Percentiles rank a stretch among this genome's conserved stretches.
Evolutionary conservation across 306 rosid genomes (phyloP).

Genomic region (Mimosa pudica): DNA sequence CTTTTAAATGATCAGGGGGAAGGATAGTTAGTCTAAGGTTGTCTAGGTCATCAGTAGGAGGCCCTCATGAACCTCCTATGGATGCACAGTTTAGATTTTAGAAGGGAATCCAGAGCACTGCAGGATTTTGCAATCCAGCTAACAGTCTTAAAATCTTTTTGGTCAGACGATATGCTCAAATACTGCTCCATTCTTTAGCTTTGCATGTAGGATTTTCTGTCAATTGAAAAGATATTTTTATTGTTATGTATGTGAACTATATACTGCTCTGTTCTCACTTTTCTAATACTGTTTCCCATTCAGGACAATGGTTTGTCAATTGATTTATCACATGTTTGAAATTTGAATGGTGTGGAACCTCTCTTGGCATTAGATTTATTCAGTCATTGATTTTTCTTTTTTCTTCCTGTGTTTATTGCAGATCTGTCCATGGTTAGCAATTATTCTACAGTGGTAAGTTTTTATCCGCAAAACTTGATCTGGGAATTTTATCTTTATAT

Average conservation of each 20-base stretch:
- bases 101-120: not conserved
- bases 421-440: conserved; percentile 73
- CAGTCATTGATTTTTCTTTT: conserved; percentile 44
- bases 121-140: conserved; percentile 5
- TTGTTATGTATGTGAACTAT: not conserved
- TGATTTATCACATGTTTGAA: conserved; percentile 8
- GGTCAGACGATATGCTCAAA: not conserved
- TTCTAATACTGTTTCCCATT: conserved; percentile 19
- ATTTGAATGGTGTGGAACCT: conserved; percentile 5
- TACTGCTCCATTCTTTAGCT: conserved; percentile 11
- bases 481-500: conserved; percentile 36
- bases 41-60: conserved; percentile 9
- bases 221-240: conserved; percentile 13
- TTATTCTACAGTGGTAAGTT: conserved; percentile 69
- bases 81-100: not conserved
- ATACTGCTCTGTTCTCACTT: conserved; percentile 28
- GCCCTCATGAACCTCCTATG: not conserved
- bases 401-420: conserved; percentile 50
- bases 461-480: conserved; percentile 33
- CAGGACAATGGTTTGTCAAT: conserved; percentile 28
- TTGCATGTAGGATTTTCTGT: not conserved
- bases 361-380: conserved; percentile 23
- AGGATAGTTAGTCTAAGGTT: conserved; percentile 5
- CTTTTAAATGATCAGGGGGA: not conserved
- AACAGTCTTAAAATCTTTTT: not conserved